Evolutionary conservation across 805 yeast species (phyloP), one percentile per base, ranked within the genome.

Genomic region (Ogataea paradorogensis): DNA sequence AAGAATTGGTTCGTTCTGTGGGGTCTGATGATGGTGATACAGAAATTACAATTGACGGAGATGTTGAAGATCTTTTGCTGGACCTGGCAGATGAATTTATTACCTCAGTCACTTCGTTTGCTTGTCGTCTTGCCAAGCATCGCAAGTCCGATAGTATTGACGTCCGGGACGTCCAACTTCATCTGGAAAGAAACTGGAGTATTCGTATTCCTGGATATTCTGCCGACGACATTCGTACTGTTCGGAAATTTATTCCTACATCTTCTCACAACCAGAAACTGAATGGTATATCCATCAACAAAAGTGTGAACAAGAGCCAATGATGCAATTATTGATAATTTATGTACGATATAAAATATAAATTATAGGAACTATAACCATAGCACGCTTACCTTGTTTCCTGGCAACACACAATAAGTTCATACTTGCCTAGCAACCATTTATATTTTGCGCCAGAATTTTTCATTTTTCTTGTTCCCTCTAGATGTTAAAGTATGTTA

Each of bases 11-110:
- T 6, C 78, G 80, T 56, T 78, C 86, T 2, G 85, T 82, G 11
- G 93, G 90, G 6, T 77, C 82, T 2, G 91, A 84, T 59, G 93
- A 83, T 60, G 96, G 95, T 29, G 97, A 91, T 57, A 84, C 91
- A 13, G 95, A 89, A 53, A 81, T 95, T 5, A 74, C 75, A 4
- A 84, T 93, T 42, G 99, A 91, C 61, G 98, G 97, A 20, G 97
- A 93, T 62, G 95, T 88, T 13, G 96, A 90, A 61, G 98, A 91
- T 52, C 66, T 93, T 27, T 66, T 93, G 25, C 69, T 93, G 30
- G 99, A 93, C 61, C 67, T 93, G 33, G 97, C 99, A 0, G 99
- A 93, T 62, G 98, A 93, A 58, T 93, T 93, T 58, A 93, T 93
- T 11, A 76, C 84, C 7, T 82, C 86, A 33, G 96, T 95, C 2